Conservation (phyloP, 2,329 filamentous ascomycete genomes). For the Tolypocladium capitatum region DNA sequence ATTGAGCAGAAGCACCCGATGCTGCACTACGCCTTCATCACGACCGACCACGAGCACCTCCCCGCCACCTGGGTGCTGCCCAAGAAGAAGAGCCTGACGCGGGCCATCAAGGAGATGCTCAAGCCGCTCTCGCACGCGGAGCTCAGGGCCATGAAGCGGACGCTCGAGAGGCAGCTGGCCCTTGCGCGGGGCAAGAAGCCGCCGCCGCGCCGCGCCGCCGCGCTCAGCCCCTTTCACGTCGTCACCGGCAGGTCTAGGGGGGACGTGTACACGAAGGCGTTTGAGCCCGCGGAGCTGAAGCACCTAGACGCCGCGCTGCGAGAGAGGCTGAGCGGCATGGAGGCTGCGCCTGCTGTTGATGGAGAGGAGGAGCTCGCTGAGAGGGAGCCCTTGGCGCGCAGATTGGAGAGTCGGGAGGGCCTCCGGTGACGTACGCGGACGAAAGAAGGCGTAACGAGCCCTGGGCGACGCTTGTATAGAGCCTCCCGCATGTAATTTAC, state of each 20-base stretch:
- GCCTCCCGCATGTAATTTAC: not conserved
- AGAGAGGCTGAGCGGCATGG: not conserved
- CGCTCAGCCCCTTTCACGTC: constrained; percentile 3
- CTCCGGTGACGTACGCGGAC: not conserved
- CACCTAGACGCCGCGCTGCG: constrained; percentile 1
- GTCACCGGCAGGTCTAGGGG: not conserved
- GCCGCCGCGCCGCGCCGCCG: not conserved
- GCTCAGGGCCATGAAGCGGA: constrained; percentile 12
- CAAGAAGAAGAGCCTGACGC: constrained; percentile 11
- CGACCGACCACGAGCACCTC: constrained; percentile 16
- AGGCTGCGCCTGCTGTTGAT: not conserved
- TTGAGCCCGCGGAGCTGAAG: constrained; percentile 1
- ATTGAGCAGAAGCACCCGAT: constrained; percentile 27
- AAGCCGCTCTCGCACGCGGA: constrained; percentile 16
- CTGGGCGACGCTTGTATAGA: not conserved
- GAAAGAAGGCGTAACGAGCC: not conserved
- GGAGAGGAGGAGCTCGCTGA: not conserved
- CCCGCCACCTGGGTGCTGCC: constrained; percentile 12
- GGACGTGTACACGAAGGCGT: constrained; percentile 1
- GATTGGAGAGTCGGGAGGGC: not conserved
- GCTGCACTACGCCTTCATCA: constrained; percentile 26
- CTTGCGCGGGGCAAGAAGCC: not conserved
- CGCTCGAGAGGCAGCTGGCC: constrained; percentile 8
- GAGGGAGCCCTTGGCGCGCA: not conserved
- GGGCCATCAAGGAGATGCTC: constrained; percentile 16